phyloP scores from a whole-genome alignment of 1,284 basidiomycete species.

The Malassezia pachydermatis region DNA sequence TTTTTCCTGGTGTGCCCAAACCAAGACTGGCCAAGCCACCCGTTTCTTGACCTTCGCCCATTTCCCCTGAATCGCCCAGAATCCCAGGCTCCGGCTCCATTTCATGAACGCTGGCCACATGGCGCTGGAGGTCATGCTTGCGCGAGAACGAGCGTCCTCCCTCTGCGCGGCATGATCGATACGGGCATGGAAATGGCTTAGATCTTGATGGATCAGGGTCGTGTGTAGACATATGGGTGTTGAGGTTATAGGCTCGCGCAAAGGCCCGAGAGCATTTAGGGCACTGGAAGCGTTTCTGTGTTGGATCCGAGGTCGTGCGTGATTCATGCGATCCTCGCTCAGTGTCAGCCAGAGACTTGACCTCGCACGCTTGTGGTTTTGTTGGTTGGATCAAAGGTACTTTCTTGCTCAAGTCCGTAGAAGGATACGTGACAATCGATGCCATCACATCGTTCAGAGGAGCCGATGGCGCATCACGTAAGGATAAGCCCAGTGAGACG shows the following conservation, averaged over 20 bases:
- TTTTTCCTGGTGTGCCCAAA: constrained; percentile 37
- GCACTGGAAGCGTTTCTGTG: constrained; percentile 38
- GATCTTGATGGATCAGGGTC: constrained; percentile 63
- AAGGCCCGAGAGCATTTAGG: constrained; percentile 56
- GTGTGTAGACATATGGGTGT: constrained; percentile 80
- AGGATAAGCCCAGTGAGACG: no score
- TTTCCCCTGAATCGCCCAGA: constrained; percentile 28
- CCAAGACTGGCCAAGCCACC: constrained; percentile 34
- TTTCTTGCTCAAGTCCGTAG: no score
- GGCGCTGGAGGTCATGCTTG: constrained; percentile 76
- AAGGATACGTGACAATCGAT: no score
- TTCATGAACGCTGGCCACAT: constrained; percentile 68
- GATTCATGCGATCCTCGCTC: no score
- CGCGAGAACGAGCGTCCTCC: constrained; percentile 69
- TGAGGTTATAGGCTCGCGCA: constrained; percentile 77
- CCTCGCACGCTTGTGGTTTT: no score
- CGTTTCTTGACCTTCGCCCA: constrained; percentile 20
- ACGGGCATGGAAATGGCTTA: constrained; percentile 72
- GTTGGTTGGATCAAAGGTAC: no score
- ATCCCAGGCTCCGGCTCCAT: constrained; percentile 38
- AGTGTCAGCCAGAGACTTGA: no score
- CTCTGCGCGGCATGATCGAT: constrained; percentile 56
- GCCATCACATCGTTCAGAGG: no score
- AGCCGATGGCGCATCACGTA: no score
- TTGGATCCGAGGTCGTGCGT: no score